Evolutionary conservation across 1,139 yeast genomes (phyloP), one percentile per base, ranked within the genome.

Genomic region (Dujonia santamariae): DNA sequence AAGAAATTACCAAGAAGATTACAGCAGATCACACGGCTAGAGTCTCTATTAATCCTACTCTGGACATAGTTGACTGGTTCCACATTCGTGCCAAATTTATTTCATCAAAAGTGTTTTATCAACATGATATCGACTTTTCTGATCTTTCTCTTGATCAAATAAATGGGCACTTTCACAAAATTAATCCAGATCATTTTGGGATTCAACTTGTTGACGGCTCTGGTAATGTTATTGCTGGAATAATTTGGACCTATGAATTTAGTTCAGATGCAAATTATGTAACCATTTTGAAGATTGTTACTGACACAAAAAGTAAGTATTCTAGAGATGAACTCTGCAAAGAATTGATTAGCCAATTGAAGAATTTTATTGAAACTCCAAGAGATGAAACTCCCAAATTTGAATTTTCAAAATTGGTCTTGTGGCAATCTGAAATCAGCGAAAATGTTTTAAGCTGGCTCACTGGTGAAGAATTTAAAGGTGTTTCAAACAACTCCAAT

Each of bases 21-120:
- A 32, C 36, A 14, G 18, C 38, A 2, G 71, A 64, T 41, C 53
- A 51, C 27, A 56, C 50, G 30, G 33, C 60, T 2, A 47, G 72
- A 21, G 57, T 67, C 3, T 36, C 63, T 11, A 36, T 64, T 11
- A 42, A 40, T 12, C 68, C 71, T 2, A 46, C 54, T 8, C 30
- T 61, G 9, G 59, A 57, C 26, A 41, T 53, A 17, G 47, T 64
- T 7, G 72, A 68, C 48, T 69, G 75, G 75, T 68, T 65, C 44
- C 75, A 69, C 39, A 51, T 67, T 33, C 51, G 75, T 40, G 50
- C 67, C 19, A 69, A 68, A 37, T 67, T 50, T 39, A 53, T 67
- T 30, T 51, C 65, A 29, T 53, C 59, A 35, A 56, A 55, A 39
- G 40, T 61, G 26, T 56, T 56, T 36, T 32, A 32, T 17, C 17